Conservation (phyloP, 2,329 filamentous ascomycete species). For the Dothideomycetes sp. region DNA sequence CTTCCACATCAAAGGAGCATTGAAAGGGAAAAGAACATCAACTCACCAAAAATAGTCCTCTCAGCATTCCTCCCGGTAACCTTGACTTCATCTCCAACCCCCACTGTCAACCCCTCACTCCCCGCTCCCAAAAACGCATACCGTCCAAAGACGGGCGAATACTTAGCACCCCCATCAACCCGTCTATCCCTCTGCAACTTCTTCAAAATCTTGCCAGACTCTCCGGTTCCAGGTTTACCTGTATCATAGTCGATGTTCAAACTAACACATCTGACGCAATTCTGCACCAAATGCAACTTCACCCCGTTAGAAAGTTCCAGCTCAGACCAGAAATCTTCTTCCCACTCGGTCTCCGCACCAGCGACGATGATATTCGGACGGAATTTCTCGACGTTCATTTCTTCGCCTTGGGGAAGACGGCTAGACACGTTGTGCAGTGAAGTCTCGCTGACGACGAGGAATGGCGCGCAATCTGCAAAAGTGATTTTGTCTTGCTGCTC, state of each 20-base stretch:
- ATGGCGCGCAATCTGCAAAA: constrained; percentile 68
- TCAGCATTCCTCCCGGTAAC: constrained; percentile 32
- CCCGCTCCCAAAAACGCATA: constrained; percentile 34
- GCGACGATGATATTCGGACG: constrained; percentile 38
- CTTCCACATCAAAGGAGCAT: no score
- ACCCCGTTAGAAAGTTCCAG: constrained; percentile 23
- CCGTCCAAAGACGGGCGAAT: constrained; percentile 39
- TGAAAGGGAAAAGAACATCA: no score
- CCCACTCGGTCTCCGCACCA: constrained; percentile 32
- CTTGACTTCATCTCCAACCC: constrained; percentile 36
- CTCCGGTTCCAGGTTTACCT: constrained; percentile 30
- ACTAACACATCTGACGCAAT: constrained; percentile 37
- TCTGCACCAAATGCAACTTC: constrained; percentile 33
- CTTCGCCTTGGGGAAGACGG: constrained; percentile 27
- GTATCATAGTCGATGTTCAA: constrained; percentile 41
- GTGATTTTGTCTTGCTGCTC: constrained; percentile 38
- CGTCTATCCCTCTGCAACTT: constrained; percentile 36
- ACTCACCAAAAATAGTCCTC: constrained; percentile 36
- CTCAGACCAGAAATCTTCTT: constrained; percentile 40
- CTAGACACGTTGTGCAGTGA: constrained; percentile 59
- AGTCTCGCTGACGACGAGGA: constrained; percentile 60
- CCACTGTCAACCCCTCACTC: constrained; percentile 24
- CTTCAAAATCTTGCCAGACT: constrained; percentile 35
- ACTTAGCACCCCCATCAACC: constrained; percentile 37
- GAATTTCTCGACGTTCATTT: constrained; percentile 39